Conservation (phyloP, 2,329 filamentous ascomycete genomes). For the Fusarium staphyleae region DNA sequence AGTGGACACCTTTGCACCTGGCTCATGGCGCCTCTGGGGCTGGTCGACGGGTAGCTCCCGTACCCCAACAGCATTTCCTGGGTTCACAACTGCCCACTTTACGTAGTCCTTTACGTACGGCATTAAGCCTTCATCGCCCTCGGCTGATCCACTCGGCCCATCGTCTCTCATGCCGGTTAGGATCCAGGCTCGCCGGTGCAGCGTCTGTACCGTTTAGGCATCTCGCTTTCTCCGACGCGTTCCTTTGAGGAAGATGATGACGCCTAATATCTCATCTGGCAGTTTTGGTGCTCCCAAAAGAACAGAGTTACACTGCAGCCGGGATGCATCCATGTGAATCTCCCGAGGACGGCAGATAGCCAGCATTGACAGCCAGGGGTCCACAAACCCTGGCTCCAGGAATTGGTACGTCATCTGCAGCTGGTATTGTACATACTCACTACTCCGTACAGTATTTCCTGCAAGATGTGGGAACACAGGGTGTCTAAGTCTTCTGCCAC, state of each 20-base stretch:
- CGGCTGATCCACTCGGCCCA: slow-evolving; percentile 4
- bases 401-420: slow-evolving; percentile 5
- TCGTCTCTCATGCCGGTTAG: slow-evolving; percentile 13
- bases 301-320: slow-evolving; percentile 35
- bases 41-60: slow-evolving; percentile 2
- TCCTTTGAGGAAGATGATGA: neutral
- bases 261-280: slow-evolving; percentile 6
- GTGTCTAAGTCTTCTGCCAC: neutral
- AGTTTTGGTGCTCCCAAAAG: slow-evolving; percentile 7
- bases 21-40: neutral
- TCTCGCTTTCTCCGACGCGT: slow-evolving; percentile 11
- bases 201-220: neutral
- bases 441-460: slow-evolving; percentile 2
- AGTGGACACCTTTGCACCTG: too few species aligned
- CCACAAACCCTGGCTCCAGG: neutral
- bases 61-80: slow-evolving; percentile 3
- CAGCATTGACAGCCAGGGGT: slow-evolving; percentile 23
- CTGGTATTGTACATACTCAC: too few species aligned
- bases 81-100: neutral
- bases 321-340: slow-evolving; percentile 28
- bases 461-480: slow-evolving; percentile 1
- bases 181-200: slow-evolving; percentile 3
- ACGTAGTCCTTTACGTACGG: neutral
- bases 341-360: slow-evolving; percentile 20
- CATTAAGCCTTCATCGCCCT: neutral